Conservation (phyloP, 345 rosid genomes). For the Orychophragmus violaceus region DNA sequence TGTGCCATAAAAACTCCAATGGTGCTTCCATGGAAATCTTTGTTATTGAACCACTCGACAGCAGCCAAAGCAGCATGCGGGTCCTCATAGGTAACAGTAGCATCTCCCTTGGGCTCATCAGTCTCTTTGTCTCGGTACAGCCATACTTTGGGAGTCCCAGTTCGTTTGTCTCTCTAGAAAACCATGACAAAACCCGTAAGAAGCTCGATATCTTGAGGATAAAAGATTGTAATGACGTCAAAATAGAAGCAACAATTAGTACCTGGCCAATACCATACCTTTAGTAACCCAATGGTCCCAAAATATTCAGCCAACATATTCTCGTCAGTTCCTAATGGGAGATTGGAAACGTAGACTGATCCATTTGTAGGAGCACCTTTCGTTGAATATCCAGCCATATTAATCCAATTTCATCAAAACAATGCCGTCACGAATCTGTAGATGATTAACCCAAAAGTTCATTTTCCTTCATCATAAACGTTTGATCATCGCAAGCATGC, state of each 20-base stretch:
- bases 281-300: conserved; percentile 89
- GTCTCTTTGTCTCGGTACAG: conserved; percentile 79
- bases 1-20: conserved; percentile 85
- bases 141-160: conserved; percentile 92
- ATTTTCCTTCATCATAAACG: background rate
- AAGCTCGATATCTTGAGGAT: background rate
- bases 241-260: conserved; percentile 12
- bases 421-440: conserved; percentile 14
- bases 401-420: conserved; percentile 46
- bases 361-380: conserved; percentile 59
- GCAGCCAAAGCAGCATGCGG: conserved; percentile 98
- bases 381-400: conserved; percentile 60
- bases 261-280: conserved; percentile 54
- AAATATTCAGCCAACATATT: conserved; percentile 85
- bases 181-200: background rate
- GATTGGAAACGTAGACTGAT: conserved; percentile 79
- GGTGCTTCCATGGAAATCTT: conserved; percentile 80
- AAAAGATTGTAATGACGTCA: background rate
- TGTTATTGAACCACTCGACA: conserved; percentile 94
- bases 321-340: conserved; percentile 84
- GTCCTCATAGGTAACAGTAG: conserved; percentile 94
- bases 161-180: conserved; percentile 79
- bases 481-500: background rate
- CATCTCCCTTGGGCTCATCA: conserved; percentile 93
- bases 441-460: background rate